phyloP scores from a whole-genome alignment of 2,329 filamentous ascomycete species.

The Paraphoma chrysanthemicola region DNA sequence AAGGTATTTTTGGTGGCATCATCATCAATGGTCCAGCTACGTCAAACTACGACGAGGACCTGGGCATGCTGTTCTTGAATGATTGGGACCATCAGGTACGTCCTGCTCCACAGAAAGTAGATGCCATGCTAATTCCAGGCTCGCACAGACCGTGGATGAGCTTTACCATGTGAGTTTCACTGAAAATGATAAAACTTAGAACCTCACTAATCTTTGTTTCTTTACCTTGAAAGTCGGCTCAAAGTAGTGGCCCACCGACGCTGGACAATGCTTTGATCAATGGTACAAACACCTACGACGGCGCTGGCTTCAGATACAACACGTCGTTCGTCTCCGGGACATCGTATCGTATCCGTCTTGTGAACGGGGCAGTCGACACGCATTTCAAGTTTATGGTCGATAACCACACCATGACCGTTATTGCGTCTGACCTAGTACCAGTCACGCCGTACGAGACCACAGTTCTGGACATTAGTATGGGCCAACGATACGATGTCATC shows the following conservation, averaged over 20 bases:
- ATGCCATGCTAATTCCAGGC: background rate
- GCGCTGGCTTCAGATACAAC: slow-evolving; percentile 44
- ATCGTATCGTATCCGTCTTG: slow-evolving; percentile 51
- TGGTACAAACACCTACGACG: slow-evolving; percentile 50
- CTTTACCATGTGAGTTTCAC: slow-evolving; percentile 28
- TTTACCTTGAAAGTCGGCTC: background rate
- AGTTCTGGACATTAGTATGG: slow-evolving; percentile 50
- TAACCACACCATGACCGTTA: slow-evolving; percentile 52
- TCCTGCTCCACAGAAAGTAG: background rate
- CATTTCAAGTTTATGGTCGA: slow-evolving; percentile 55
- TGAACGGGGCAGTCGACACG: slow-evolving; percentile 52
- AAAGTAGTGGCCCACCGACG: slow-evolving; percentile 38
- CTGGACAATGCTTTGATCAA: slow-evolving; percentile 55
- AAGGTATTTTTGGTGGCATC: slow-evolving; percentile 51
- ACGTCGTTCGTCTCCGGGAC: slow-evolving; percentile 47
- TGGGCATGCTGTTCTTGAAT: slow-evolving; percentile 51
- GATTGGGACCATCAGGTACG: slow-evolving; percentile 52
- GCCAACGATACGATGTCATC: slow-evolving; percentile 33
- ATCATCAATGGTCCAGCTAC: slow-evolving; percentile 51
- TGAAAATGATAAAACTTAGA: background rate
- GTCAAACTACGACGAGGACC: slow-evolving; percentile 52
- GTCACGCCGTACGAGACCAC: slow-evolving; percentile 50
- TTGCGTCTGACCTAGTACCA: slow-evolving; percentile 53
- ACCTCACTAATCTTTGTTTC: background rate
- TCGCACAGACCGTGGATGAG: slow-evolving; percentile 41